Base-by-base conservation (phyloP, 495 filamentous ascomycete genomes). In the Podospora australis region DNA sequence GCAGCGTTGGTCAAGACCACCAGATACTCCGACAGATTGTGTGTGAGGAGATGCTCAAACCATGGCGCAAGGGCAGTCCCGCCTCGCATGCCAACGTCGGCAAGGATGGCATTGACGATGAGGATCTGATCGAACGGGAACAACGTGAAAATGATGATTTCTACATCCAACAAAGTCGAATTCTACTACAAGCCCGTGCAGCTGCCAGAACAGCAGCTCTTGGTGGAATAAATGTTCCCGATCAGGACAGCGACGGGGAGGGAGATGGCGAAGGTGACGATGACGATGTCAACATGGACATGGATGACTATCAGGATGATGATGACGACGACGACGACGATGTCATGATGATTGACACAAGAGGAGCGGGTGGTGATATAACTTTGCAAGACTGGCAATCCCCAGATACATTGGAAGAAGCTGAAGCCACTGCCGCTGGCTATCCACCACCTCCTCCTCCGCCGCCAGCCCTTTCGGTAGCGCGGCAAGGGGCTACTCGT, bases 51-150 rank as follows among this genome's bases (percentile, higher is more conserved):
- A 74, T 97, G 57, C 79, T 98, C 19, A 82, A 78, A 54, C 74
- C 82, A 4, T 98, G 92, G 92, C 78, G 83, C 28, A 81, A 78
- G 52, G 92, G 94, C 0, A 96, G 92, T 59, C 77, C 76, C 24
- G 92, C 83, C n/a, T 82, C 74, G 16, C 91, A 97, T 70, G 81
- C 80, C 26, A 79, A 83, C 49, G 83, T 96, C 54, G 92, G 90
- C 10, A 78, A 82, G 65, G 78, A 84, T 56, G 91, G 91, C 9
- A 84, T 98, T 14, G 87, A 96, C 61, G 92, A 98, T 56, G 91
- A 96, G 56, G 82, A 87, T 49, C 52, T 66, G 20, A 58, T 60
- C 35, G 64, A 67, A 6, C 56, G 60, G 14, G 59, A 69, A 32
- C 65, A 70, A 11, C 49, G 51, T 14, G 57, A 64, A 24, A 49